Base-by-base conservation (phyloP, 768 basidiomycete species). In the Agaricus bisporus region DNA sequence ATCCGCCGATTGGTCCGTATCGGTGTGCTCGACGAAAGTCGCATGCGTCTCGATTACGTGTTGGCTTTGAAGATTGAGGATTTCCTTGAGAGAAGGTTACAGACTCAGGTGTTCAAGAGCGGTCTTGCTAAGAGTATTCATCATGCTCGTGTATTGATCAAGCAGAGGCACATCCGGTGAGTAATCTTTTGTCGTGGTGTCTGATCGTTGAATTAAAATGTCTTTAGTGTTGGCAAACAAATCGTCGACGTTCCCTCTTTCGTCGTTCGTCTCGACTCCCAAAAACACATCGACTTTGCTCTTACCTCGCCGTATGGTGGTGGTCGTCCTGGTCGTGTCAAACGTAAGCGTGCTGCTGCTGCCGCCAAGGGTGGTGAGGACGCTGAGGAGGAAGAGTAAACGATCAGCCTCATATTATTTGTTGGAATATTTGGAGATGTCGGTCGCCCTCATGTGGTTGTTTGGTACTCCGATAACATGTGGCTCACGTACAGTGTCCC, bases 41-140 rank as follows among this genome's bases (percentile, higher is more conserved):
- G 95, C 72, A 98, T 99, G 97, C 86, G 95, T 73, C 91, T 99
- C 75, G 97, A 99, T 88, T 99, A 99, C 86, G 97, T 98, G 79
- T 79, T 99, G 72, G 97, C 95, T 50, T 79, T 98, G 64, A 98
- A 98, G 80, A 85, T 98, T 64, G 97, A 99, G 73, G 97, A 99
- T 76, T 99, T 99, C 88, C 88, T 99, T 88, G 97, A 99, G 81
- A 83, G 97, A 65, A 79, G 97, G 64, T 76, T 99, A 68, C 97
- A 99, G 77, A 99, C 97, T 38, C 97, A 98, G 79, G 97, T 99
- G 64, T 99, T 98, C 89, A 98, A 98, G 83, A 85, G 81, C 62
- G 95, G 95, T 61, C 81, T 99, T 60, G 97, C 97, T 55, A 98
- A 98, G 85, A 86, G 82, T 65, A 97, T 99, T 63, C 97, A 99